A percentile compares a stretch with the other conserved stretches of the same genome.
These are phyloP conservation scores for Hypoxylon rubiginosum DNA, from an alignment of 2,329 filamentous ascomycete genomes.

Conservation along the genomic window DNA sequence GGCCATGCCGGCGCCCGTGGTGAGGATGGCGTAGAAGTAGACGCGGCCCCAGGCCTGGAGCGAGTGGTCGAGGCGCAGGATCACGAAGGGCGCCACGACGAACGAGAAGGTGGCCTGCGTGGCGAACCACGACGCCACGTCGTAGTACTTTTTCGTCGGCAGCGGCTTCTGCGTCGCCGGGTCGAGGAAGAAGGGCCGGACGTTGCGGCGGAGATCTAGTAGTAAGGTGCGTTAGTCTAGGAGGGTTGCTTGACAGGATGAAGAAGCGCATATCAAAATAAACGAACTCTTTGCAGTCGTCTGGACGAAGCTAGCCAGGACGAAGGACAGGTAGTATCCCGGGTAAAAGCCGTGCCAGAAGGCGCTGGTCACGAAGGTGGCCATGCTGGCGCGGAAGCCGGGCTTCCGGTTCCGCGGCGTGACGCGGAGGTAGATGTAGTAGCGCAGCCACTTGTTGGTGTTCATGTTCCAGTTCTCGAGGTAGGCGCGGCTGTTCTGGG, in stretches of 20 bases:
- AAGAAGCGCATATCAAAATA: not conserved
- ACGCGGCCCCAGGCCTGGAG: conserved; percentile 84
- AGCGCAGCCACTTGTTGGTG: conserved; percentile 95
- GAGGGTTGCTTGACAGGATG: conserved; percentile 10
- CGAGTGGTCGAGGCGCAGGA: conserved; percentile 79
- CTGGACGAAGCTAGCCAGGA: conserved; percentile 91
- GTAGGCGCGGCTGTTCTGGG: conserved; percentile 93
- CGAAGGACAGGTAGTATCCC: conserved; percentile 92
- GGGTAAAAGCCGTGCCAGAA: conserved; percentile 99
- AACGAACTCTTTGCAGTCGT: conserved; percentile 91
- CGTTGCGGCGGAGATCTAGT: conserved; percentile 85
- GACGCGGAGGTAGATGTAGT: conserved; percentile 95
- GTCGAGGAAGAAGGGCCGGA: conserved; percentile 93
- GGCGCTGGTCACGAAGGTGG: conserved; percentile 93
- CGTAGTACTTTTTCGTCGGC: conserved; percentile 86
- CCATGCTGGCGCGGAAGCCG: conserved; percentile 92
- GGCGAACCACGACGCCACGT: conserved; percentile 78
- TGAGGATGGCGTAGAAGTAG: conserved; percentile 87
- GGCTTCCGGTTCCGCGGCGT: conserved; percentile 97
- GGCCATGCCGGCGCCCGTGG: conserved; percentile 72
- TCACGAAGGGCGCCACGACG: conserved; percentile 84
- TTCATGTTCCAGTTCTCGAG: conserved; percentile 98
- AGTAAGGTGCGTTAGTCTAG: conserved; percentile 26
- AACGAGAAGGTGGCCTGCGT: conserved; percentile 91
- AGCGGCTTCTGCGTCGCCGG: conserved; percentile 78